phyloP scores from a whole-genome alignment of 805 yeast species.

The Monosporozyma aquatica region DNA sequence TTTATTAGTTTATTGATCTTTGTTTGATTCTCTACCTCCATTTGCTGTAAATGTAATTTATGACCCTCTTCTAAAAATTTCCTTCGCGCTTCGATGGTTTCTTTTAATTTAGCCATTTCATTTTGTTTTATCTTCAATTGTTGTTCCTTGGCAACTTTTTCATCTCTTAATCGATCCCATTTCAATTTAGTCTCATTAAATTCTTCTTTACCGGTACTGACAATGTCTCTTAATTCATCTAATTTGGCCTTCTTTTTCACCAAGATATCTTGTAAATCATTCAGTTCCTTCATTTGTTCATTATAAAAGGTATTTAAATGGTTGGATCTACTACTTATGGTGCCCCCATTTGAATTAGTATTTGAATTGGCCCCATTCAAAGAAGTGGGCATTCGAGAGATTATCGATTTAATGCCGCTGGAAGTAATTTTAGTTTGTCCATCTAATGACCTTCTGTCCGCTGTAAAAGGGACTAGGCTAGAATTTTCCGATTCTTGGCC shows the following conservation, averaged over 20 bases:
- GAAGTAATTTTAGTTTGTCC: slow-evolving; percentile 1
- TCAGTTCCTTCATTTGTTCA: slow-evolving; percentile 26
- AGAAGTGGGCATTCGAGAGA: slow-evolving; percentile 1
- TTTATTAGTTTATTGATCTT: slow-evolving; percentile 30
- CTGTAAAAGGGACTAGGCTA: too few relatives aligned
- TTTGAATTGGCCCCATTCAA: background rate
- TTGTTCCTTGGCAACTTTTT: slow-evolving; percentile 18
- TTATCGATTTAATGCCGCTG: background rate
- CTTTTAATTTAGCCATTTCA: slow-evolving; percentile 26
- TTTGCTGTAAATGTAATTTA: slow-evolving; percentile 28
- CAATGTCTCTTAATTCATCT: slow-evolving; percentile 21
- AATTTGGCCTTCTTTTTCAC: slow-evolving; percentile 19
- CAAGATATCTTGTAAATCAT: slow-evolving; percentile 22
- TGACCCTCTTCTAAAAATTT: slow-evolving; percentile 24
- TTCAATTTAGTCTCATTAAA: slow-evolving; percentile 18
- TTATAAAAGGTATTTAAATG: slow-evolving; percentile 26
- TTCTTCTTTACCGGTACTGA: slow-evolving; percentile 14
- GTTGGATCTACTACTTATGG: background rate
- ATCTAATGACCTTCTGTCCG: slow-evolving; percentile 3
- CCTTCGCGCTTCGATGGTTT: slow-evolving; percentile 22
- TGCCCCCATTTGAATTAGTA: background rate
- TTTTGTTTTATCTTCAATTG: slow-evolving; percentile 27
- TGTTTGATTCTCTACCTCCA: slow-evolving; percentile 31
- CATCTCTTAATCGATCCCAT: slow-evolving; percentile 24
- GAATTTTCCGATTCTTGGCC: too few relatives aligned